Evolutionary conservation across 352 stramenopile species (phyloP).

Genomic region (Paralagenidium karlingii): DNA sequence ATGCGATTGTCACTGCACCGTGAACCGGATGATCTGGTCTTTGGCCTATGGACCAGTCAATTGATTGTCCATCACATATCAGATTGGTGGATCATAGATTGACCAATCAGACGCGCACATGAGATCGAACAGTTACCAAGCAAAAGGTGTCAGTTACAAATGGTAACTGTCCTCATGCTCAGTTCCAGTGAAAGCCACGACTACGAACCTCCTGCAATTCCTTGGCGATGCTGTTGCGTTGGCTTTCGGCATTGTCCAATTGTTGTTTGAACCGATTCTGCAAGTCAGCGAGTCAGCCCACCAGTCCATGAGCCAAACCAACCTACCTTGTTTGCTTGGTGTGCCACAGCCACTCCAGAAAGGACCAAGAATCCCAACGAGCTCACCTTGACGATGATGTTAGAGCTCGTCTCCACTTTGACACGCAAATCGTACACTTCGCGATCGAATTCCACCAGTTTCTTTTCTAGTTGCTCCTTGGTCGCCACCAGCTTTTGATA

Average conservation of each 20-base stretch:
- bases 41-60: no score
- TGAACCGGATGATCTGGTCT: no score
- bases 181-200: no score
- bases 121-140: no score
- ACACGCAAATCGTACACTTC: slow-evolving; percentile 45
- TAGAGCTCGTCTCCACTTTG: slow-evolving; percentile 63
- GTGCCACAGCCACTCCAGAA: neutral
- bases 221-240: slow-evolving; percentile 29
- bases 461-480: slow-evolving; percentile 55
- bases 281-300: neutral
- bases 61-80: no score
- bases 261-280: slow-evolving; percentile 76
- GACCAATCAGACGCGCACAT: no score
- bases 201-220: no score
- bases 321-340: neutral
- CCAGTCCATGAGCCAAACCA: neutral
- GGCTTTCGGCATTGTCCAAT: slow-evolving; percentile 45
- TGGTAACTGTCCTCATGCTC: no score
- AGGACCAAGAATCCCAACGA: neutral
- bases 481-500: slow-evolving; percentile 53
- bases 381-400: slow-evolving; percentile 74
- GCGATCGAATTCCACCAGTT: slow-evolving; percentile 45
- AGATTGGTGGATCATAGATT: no score
- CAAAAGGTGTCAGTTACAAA: no score
- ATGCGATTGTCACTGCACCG: no score